Conservation (phyloP, 495 filamentous ascomycete genomes). For the Trichoderma orchidacearum region DNA sequence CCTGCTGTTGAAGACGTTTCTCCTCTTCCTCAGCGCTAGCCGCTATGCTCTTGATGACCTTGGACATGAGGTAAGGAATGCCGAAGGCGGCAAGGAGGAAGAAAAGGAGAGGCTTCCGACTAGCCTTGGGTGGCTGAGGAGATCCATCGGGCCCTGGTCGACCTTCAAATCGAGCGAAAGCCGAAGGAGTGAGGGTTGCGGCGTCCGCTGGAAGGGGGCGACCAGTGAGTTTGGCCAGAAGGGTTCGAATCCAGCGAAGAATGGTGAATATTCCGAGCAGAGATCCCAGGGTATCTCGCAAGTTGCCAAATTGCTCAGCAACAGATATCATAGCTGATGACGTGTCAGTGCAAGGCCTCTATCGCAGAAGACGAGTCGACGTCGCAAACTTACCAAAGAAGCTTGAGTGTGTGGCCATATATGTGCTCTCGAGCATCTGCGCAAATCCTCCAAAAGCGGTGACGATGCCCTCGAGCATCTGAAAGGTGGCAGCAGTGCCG, state of each 20-base stretch:
- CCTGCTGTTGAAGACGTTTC: conserved; percentile 41
- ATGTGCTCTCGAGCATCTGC: conserved; percentile 98
- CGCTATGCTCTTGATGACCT: conserved; percentile 75
- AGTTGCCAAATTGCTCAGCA: conserved; percentile 88
- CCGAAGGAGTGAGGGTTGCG: conserved; percentile 70
- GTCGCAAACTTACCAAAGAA: conserved; percentile 75
- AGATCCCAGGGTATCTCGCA: conserved; percentile 89
- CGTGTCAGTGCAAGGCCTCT: conserved; percentile 10
- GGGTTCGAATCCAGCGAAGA: conserved; percentile 82
- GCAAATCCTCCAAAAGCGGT: conserved; percentile 96
- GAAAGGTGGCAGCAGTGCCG: conserved; percentile 93
- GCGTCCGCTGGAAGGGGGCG: conserved; percentile 79
- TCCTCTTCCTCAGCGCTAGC: conserved; percentile 72
- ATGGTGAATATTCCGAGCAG: conserved; percentile 91
- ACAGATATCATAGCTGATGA: conserved; percentile 86
- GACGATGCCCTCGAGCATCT: conserved; percentile 97
- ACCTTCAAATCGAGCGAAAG: conserved; percentile 83
- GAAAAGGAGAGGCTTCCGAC: conserved; percentile 88
- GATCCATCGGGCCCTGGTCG: conserved; percentile 27
- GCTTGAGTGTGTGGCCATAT: conserved; percentile 98
- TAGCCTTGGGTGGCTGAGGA: conserved; percentile 52
- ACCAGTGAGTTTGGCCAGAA: conserved; percentile 89
- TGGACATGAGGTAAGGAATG: conserved; percentile 89
- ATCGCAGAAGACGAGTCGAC: neutral
- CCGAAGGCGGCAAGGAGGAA: conserved; percentile 92